Conservation (phyloP, 352 stramenopile species). For the Phytophthora hibernalis region DNA sequence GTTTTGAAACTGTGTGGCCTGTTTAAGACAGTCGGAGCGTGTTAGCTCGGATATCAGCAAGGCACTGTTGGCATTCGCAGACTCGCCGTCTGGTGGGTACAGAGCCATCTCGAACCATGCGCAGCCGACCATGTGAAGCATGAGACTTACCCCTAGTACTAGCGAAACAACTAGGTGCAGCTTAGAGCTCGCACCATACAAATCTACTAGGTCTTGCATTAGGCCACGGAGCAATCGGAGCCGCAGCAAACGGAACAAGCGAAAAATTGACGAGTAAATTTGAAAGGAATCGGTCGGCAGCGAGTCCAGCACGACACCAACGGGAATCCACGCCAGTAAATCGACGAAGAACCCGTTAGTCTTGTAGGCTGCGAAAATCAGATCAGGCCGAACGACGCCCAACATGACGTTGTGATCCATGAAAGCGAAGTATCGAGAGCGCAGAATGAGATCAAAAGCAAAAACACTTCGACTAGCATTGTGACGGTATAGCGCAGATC, state of each 20-base stretch:
- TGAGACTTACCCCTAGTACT: conserved; percentile 57
- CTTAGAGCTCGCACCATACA: conserved; percentile 57
- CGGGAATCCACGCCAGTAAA: conserved; percentile 55
- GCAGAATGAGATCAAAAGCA: conserved; percentile 51
- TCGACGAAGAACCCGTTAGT: conserved; percentile 53
- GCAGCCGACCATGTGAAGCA: conserved; percentile 66
- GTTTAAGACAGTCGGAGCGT: conserved; percentile 41
- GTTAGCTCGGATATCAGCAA: conserved; percentile 31
- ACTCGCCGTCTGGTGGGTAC: conserved; percentile 23
- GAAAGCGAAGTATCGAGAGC: conserved; percentile 61
- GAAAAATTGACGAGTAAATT: conserved; percentile 45
- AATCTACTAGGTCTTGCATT: conserved; percentile 52
- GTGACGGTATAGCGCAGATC: conserved; percentile 39
- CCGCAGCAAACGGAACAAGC: conserved; percentile 52
- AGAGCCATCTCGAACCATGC: conserved; percentile 72
- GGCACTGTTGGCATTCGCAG: background rate
- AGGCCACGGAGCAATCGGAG: conserved; percentile 48
- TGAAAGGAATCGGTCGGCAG: conserved; percentile 27
- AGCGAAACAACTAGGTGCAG: conserved; percentile 50
- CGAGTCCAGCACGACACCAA: conserved; percentile 54
- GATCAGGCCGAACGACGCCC: conserved; percentile 51
- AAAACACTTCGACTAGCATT: conserved; percentile 25
- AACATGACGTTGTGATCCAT: conserved; percentile 61
- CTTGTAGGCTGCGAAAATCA: conserved; percentile 70
- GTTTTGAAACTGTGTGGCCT: conserved; percentile 51